Base-by-base conservation (phyloP, 805 yeast species). In the Barnettozyma salicaria region DNA sequence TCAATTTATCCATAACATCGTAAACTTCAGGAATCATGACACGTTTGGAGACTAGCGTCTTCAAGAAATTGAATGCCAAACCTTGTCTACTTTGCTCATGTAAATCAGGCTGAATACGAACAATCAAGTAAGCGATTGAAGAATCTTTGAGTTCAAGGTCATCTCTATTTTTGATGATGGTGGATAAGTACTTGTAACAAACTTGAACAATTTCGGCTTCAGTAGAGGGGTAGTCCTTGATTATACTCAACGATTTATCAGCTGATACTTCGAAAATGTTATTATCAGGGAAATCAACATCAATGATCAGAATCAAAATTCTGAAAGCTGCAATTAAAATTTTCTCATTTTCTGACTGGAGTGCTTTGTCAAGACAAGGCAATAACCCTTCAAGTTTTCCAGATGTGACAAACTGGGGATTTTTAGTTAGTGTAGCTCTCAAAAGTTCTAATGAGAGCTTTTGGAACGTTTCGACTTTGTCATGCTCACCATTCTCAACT, bases 21-120 rank as follows among this genome's bases (percentile, higher is more conserved):
- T 92, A 92, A 1, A 92, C 72, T 54, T 92, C 97, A 0, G 97
- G 88, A 16, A 88, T 63, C 73, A 80, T 66, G 14, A 84, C 65
- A 48, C 78, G 87, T 45, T 79, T 79, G 10, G 82, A 59, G 25
- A 90, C 68, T n/a, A 89, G 67, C 1, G 96, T 76, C 45, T 80
- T 81, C 49, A 92, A 58, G 50, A 90, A 88, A 36, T 80, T 78
- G 59, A 89, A 86, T 0, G 97, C 95, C 30, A 86, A 68, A 27
- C 95, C 88, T 57, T 90, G 97, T 45, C 80, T 75, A 47, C 75
- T 80, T 9, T 96, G 96, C 49, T 90, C 96, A 51, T 84, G 88
- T 42, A 92, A 64, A 60, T 92, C 97, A 2, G 96, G 94, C 54
- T 74, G 76, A 30, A 92, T 64, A 46, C 84, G 70, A 9, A 74